Evolutionary conservation across 2,329 filamentous ascomycete genomes (phyloP).

Genomic region (Ophiostoma montium): DNA sequence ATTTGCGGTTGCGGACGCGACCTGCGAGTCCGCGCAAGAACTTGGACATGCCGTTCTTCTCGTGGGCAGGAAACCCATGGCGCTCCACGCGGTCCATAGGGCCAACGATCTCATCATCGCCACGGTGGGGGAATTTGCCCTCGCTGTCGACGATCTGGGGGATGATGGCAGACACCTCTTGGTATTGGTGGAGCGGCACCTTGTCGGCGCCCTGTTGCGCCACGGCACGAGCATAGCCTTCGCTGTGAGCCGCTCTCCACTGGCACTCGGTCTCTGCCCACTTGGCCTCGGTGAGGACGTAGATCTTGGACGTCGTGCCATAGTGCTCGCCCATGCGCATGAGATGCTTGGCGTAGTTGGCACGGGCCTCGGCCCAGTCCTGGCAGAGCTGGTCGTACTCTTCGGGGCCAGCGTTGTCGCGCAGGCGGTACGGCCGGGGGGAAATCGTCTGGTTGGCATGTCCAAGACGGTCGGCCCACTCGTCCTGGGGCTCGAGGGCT

Average conservation of each 20-base stretch:
- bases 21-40: conserved; percentile 36
- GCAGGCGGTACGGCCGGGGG: conserved; percentile 57
- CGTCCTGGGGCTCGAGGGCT: conserved; percentile 41
- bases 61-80: background rate
- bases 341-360: conserved; percentile 80
- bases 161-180: conserved; percentile 48
- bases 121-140: conserved; percentile 77
- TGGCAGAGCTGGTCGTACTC: conserved; percentile 48
- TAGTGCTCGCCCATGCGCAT: conserved; percentile 84
- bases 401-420: conserved; percentile 36
- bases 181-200: conserved; percentile 22
- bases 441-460: conserved; percentile 88
- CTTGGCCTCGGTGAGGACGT: conserved; percentile 72
- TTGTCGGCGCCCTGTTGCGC: conserved; percentile 13
- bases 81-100: conserved; percentile 56
- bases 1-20: conserved; percentile 5
- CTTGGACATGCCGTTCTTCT: conserved; percentile 15
- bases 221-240: conserved; percentile 41
- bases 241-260: conserved; percentile 60
- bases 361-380: conserved; percentile 71
- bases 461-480: conserved; percentile 73
- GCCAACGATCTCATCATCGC: conserved; percentile 85
- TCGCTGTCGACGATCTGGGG: conserved; percentile 57
- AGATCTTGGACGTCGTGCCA: conserved; percentile 77
- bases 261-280: conserved; percentile 66